Base-by-base conservation (phyloP, 23 red algal genomes). In the Gracilaria domingensis region DNA sequence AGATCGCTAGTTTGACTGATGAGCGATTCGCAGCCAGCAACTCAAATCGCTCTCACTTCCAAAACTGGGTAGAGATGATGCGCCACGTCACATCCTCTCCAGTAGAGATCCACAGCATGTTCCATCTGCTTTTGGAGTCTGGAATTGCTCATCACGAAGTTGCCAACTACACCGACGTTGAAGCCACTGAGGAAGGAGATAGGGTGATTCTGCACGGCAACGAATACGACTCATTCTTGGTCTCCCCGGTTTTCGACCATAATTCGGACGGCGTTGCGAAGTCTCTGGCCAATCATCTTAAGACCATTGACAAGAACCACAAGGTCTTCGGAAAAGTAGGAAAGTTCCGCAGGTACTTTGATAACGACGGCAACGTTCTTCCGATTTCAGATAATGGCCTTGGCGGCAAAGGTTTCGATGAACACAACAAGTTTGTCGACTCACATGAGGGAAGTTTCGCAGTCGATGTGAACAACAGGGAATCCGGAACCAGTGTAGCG, bases 401-500 rank as follows among this genome's bases (percentile, higher is more conserved):
- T 4, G 67, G 67, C 0, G 85, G 85, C 40, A 89, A 89, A 59
- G 85, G 85, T 0, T 30, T 39, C 29, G 50, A 24, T 34, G n/a
- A 42, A 44, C 40, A 67, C 12, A 35, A 16, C 32, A 77, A 26
- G 3, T 40, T 39, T 50, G 69, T 54, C 20, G 36, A 38, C 39
- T 79, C 85, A 12, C 48, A 37, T 21, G 36, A 50, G 30, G 67
- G 71, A 5, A 35, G 39, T 14, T 89, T 89, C 24, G 85, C 69
- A 0, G 85, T 79, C n/a, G 85, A 89, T 80, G 71, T 89, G 44
- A 89, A 89, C 85, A 89, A 89, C 74, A 57, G 85, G 37, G 85
- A 26, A 0, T 89, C 85, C 33, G 85, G 38, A 51, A 69, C 75
- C 4, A 59, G 49, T 58, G 58, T 54, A 20, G 85, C 69, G 5